A percentile compares a stretch with the other conserved stretches of the same genome.
Evolutionary conservation across 2,329 filamentous ascomycete genomes (phyloP).

Genomic region (Calonectria pauciramosa): DNA sequence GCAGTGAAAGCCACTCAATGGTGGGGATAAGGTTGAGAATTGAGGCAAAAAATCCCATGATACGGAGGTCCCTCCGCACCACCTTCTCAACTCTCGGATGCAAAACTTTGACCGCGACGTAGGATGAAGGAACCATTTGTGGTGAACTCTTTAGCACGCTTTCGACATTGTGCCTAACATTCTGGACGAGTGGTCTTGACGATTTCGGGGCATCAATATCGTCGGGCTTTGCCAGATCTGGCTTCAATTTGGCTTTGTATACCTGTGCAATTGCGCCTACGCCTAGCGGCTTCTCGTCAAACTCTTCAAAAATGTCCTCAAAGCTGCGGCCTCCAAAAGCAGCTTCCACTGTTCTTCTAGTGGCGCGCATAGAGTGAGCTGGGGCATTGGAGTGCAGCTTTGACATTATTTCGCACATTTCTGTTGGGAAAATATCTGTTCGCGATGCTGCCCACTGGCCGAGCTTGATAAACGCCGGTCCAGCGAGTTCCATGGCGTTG

Average conservation of each 20-base stretch:
- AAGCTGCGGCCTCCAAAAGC: constrained; percentile 87
- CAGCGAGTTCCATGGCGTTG: constrained; percentile 89
- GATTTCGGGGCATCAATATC: constrained; percentile 65
- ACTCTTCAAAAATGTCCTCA: constrained; percentile 96
- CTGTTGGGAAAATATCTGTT: constrained; percentile 93
- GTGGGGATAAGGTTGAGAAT: constrained; percentile 90
- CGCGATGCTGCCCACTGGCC: constrained; percentile 98
- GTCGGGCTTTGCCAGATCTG: constrained; percentile 77
- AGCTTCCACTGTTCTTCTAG: constrained; percentile 82
- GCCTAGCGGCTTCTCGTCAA: constrained; percentile 88
- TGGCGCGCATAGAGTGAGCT: constrained; percentile 86
- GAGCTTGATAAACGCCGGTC: constrained; percentile 98
- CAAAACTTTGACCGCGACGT: constrained; percentile 96
- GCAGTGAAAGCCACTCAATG: constrained; percentile 96
- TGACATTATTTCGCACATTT: constrained; percentile 95
- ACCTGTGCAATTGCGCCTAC: constrained; percentile 98
- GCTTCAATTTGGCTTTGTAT: constrained; percentile 93
- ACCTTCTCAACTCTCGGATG: constrained; percentile 92
- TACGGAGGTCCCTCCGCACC: constrained; percentile 90
- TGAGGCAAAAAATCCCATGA: constrained; percentile 93
- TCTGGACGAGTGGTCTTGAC: constrained; percentile 69
- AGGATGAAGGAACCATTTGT: constrained; percentile 86
- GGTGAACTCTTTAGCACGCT: constrained; percentile 89
- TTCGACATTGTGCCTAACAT: constrained; percentile 86
- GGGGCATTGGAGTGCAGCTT: constrained; percentile 95